phyloP scores from a whole-genome alignment of 495 filamentous ascomycete species.

The Hypoxylon trugodes region DNA sequence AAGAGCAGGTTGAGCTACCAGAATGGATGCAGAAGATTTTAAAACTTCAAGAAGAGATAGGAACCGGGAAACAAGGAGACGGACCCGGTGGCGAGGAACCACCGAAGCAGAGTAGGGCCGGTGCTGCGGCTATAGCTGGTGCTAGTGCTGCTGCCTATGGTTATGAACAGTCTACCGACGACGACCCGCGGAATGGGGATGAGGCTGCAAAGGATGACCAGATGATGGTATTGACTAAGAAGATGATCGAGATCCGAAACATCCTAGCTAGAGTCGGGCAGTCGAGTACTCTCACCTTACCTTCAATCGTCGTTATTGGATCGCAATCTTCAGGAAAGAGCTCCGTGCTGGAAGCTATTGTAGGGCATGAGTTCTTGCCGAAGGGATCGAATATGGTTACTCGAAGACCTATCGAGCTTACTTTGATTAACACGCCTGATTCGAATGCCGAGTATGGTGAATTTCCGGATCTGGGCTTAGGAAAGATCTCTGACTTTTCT shows the following conservation, averaged over 20 bases:
- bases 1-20: conserved; percentile 76
- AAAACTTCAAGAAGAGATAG: conserved; percentile 61
- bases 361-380: conserved; percentile 96
- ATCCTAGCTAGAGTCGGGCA: conserved; percentile 92
- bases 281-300: conserved; percentile 83
- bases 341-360: conserved; percentile 95
- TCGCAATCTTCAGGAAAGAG: conserved; percentile 99
- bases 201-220: conserved; percentile 88
- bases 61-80: conserved; percentile 48
- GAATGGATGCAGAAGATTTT: conserved; percentile 87
- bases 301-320: conserved; percentile 97
- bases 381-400: conserved; percentile 99
- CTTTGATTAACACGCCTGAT: conserved; percentile 93
- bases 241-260: conserved; percentile 98
- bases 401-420: conserved; percentile 93
- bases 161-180: conserved; percentile 74
- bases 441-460: conserved; percentile 93
- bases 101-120: conserved; percentile 69
- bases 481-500: conserved; percentile 91
- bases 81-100: conserved; percentile 58
- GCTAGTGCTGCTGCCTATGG: conserved; percentile 80
- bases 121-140: conserved; percentile 63
- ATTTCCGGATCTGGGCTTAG: conserved; percentile 90
- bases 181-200: conserved; percentile 67
- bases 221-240: conserved; percentile 99